Conservation (phyloP, 1,284 basidiomycete species). For the Heterobasidion parviporum region DNA sequence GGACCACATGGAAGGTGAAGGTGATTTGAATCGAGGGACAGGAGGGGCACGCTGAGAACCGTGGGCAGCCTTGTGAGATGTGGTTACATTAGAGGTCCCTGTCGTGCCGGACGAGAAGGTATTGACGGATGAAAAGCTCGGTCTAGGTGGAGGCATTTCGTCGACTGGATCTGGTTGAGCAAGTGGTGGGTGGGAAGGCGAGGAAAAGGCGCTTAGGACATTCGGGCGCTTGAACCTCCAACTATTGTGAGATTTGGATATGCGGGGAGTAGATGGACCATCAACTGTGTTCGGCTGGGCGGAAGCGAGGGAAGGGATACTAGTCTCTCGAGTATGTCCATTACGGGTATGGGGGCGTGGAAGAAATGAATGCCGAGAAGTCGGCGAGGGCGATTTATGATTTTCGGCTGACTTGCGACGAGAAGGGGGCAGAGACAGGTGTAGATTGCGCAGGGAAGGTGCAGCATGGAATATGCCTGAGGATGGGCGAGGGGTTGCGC, state of each 20-base stretch:
- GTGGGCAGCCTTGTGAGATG: constrained; percentile 37
- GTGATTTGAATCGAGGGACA: constrained; percentile 25
- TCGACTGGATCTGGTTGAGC: constrained; percentile 9
- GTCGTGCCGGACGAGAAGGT: constrained; percentile 43
- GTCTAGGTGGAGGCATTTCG: constrained; percentile 38
- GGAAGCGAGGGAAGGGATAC: constrained; percentile 13
- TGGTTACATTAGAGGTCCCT: constrained; percentile 31
- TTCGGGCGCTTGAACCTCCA: constrained; percentile 47
- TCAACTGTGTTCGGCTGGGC: not conserved
- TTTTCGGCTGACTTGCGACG: constrained; percentile 29
- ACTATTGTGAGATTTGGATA: constrained; percentile 14
- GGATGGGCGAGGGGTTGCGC: constrained; percentile 13
- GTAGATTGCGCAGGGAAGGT: constrained; percentile 47
- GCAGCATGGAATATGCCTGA: constrained; percentile 35
- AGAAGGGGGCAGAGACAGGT: constrained; percentile 36
- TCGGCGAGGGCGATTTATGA: constrained; percentile 15
- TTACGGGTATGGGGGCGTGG: constrained; percentile 18
- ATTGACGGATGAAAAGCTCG: constrained; percentile 57
- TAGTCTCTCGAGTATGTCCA: constrained; percentile 13
- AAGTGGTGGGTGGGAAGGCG: constrained; percentile 23
- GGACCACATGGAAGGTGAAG: constrained; percentile 32
- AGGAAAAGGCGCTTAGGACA: constrained; percentile 50
- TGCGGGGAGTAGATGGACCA: constrained; percentile 12
- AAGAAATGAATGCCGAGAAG: constrained; percentile 31
- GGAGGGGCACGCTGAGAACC: constrained; percentile 38